phyloP scores from a whole-genome alignment of 1,284 basidiomycete species.

The Marasmius tenuissimus region DNA sequence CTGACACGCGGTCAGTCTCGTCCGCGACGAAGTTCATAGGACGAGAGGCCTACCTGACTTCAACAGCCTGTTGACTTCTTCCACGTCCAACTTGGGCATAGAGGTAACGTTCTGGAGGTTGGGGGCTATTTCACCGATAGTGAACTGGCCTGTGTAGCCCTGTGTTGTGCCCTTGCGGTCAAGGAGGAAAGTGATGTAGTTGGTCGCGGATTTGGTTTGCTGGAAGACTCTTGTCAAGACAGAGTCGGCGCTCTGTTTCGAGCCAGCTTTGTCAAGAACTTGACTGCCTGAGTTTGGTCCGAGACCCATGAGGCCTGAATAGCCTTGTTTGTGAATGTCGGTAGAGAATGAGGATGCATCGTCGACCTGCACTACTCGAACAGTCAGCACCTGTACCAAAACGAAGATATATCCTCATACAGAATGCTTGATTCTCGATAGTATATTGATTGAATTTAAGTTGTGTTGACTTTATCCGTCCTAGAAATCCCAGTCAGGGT shows the following conservation, averaged over 20 bases:
- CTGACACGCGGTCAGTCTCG: conserved; percentile 27
- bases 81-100: conserved; percentile 66
- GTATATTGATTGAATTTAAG: conserved; percentile 57
- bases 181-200: conserved; percentile 72
- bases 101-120: conserved; percentile 60
- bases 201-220: conserved; percentile 49
- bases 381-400: neutral
- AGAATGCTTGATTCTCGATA: conserved; percentile 66
- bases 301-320: conserved; percentile 70
- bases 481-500: conserved; percentile 32
- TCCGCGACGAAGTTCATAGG: neutral
- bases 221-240: conserved; percentile 62
- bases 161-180: conserved; percentile 53
- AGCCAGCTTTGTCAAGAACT: conserved; percentile 56
- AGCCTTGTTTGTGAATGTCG: conserved; percentile 60
- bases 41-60: conserved; percentile 32
- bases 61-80: conserved; percentile 57
- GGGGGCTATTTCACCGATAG: conserved; percentile 56
- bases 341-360: conserved; percentile 67
- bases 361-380: conserved; percentile 55
- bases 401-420: conserved; percentile 31
- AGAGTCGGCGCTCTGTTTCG: conserved; percentile 46
- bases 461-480: conserved; percentile 57
- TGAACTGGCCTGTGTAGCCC: conserved; percentile 53
- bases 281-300: conserved; percentile 72